Conservation (phyloP, 305 asterid species). For the Solanum hybrid region DNA sequence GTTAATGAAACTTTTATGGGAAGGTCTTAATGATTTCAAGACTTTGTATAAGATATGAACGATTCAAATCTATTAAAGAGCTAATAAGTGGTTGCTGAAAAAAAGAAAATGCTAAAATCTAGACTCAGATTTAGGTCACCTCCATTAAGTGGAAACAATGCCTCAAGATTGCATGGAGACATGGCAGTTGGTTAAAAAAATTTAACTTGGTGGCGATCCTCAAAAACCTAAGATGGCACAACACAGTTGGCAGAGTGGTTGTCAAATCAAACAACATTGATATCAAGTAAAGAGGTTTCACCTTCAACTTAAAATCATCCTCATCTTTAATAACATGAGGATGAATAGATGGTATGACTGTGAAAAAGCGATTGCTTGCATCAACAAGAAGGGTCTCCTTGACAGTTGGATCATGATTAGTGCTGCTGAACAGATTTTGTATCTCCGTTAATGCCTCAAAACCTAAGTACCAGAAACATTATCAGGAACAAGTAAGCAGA, state of each 20-base stretch:
- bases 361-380: constrained; percentile 95
- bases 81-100: not conserved
- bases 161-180: not conserved
- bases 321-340: constrained; percentile 86
- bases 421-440: constrained; percentile 54
- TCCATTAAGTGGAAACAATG: not conserved
- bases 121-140: not conserved
- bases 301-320: constrained; percentile 76
- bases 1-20: not conserved
- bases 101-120: not conserved
- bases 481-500: not conserved
- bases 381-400: constrained; percentile 69
- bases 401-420: constrained; percentile 32
- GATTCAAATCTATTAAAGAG: not conserved
- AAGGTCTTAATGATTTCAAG: not conserved
- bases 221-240: constrained; percentile 4
- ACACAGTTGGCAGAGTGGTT: not conserved
- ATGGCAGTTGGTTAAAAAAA: not conserved
- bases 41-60: not conserved
- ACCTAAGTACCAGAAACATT: constrained; percentile 37
- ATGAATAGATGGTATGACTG: constrained; percentile 86
- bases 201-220: not conserved
- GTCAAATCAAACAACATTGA: not conserved
- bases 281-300: constrained; percentile 11
- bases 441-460: constrained; percentile 92